Conservation (phyloP, 169 alveolate species). For the Toxoplasma gondii region DNA sequence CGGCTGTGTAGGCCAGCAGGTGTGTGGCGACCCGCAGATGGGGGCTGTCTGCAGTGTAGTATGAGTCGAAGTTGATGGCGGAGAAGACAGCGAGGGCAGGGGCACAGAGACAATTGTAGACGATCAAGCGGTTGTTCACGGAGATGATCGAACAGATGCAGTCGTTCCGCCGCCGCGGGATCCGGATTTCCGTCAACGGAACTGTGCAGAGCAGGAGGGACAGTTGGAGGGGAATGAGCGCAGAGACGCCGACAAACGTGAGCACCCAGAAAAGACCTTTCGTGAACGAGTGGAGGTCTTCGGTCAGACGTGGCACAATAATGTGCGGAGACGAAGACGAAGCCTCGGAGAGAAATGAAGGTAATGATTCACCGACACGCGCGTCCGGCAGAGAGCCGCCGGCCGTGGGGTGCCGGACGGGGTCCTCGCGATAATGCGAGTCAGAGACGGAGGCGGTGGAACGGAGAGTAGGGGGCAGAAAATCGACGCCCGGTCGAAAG, state of each 20-base stretch:
- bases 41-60: background rate
- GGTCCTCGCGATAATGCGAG: no score
- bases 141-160: background rate
- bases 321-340: constrained; percentile 2
- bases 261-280: constrained; percentile 1
- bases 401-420: no score
- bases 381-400: no score
- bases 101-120: constrained; percentile 16
- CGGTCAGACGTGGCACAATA: background rate
- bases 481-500: no score
- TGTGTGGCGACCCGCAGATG: background rate
- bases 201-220: constrained; percentile 20
- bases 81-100: constrained; percentile 22
- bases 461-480: no score
- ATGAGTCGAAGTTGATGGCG: background rate
- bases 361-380: background rate
- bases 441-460: no score
- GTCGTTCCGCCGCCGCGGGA: constrained; percentile 20
- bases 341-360: background rate
- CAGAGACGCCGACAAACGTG: background rate
- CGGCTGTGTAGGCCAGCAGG: background rate
- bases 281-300: background rate
- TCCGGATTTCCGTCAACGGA: background rate
- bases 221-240: constrained; percentile 7
- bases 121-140: background rate